Percentiles rank a stretch among this genome's conserved stretches.
Conservation (phyloP, 2,329 filamentous ascomycete species). For the Furcasterigmium sp. region DNA sequence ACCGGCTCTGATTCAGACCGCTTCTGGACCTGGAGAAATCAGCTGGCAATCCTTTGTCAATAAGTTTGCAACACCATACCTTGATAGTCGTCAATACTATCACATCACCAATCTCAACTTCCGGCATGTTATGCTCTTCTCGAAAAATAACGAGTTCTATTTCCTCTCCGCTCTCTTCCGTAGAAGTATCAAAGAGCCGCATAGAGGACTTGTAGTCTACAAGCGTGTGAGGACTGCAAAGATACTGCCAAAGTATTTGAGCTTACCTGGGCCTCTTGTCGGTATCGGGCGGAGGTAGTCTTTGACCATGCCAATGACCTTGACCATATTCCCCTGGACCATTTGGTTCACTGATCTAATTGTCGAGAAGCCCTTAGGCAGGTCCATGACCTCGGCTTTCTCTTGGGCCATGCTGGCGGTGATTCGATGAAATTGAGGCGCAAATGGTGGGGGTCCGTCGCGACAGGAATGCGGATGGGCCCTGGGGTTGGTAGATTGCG, state of each 20-base stretch:
- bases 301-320: constrained; percentile 65
- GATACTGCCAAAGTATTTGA: neutral
- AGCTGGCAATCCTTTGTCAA: too few species aligned
- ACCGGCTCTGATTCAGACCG: constrained; percentile 17
- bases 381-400: too few species aligned
- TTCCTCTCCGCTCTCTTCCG: constrained; percentile 34
- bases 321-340: constrained; percentile 31
- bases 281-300: constrained; percentile 52
- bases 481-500: too few species aligned
- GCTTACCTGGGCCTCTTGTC: constrained; percentile 47
- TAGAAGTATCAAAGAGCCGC: constrained; percentile 54
- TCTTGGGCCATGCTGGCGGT: too few species aligned
- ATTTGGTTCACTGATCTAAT: too few species aligned
- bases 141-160: constrained; percentile 58
- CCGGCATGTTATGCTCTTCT: constrained; percentile 41
- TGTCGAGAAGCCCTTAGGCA: too few species aligned
- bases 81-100: constrained; percentile 13
- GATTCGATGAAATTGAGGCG: too few species aligned
- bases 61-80: too few species aligned
- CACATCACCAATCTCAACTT: constrained; percentile 32
- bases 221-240: constrained; percentile 4
- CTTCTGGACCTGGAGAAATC: constrained; percentile 41
- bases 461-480: too few species aligned
- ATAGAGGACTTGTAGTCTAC: constrained; percentile 58
- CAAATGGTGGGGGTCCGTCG: too few species aligned